Evolutionary conservation across 1,284 basidiomycete species (phyloP).

Genomic region (Tilletia caries): DNA sequence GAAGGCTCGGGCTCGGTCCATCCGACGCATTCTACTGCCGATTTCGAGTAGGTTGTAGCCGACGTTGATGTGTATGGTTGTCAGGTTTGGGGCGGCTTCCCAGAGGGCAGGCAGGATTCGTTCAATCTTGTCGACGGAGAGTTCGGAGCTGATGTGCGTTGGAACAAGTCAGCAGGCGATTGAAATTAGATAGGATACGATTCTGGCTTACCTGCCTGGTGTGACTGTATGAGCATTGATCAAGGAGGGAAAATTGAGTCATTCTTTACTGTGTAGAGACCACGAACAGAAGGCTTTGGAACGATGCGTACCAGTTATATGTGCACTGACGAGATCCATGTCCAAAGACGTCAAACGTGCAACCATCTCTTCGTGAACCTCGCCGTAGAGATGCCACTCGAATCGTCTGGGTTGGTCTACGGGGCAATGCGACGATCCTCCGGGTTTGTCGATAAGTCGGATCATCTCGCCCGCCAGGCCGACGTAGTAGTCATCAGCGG

Average conservation of each 20-base stretch:
- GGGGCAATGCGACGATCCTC: not conserved
- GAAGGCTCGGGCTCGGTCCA: slow-evolving; percentile 8
- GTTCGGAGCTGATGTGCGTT: not conserved
- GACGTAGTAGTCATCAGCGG: not conserved
- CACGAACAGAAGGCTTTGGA: not conserved
- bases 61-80: not conserved
- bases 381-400: slow-evolving; percentile 10
- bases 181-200: too few species aligned
- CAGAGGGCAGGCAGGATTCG: not conserved
- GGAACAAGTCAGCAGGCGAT: too few species aligned
- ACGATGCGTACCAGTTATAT: not conserved
- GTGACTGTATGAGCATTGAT: not conserved
- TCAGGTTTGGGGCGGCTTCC: not conserved
- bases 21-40: not conserved
- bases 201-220: not conserved
- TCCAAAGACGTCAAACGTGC: not conserved
- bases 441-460: not conserved
- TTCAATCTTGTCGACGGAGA: slow-evolving; percentile 6
- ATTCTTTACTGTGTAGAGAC: not conserved
- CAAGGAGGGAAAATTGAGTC: not conserved
- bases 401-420: not conserved
- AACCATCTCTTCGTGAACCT: not conserved
- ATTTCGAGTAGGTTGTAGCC: slow-evolving; percentile 9
- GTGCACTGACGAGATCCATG: not conserved
- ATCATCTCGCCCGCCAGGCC: not conserved